Base-by-base conservation (phyloP, 129 eudicot species). In the Daucus carota region DNA sequence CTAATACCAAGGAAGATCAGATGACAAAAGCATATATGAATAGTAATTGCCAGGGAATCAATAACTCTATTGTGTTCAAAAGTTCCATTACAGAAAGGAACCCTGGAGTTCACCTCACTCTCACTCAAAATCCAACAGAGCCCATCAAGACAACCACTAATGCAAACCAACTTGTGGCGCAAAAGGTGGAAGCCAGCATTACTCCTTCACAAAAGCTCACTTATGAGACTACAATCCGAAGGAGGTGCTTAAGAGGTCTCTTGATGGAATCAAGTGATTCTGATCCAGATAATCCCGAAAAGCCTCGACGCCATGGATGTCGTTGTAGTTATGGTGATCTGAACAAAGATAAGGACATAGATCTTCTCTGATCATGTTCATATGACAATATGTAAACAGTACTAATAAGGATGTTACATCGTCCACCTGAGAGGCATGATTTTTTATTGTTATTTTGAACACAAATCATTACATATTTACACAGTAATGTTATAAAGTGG, bases 251-350 rank as follows among this genome's bases (percentile, higher is more conserved):
- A 15, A 75, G 89, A 86, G 97, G 96, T 16, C 83, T 88, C 32
- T 76, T 93, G 65, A 45, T 87, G 83, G 96, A 93, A 74, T 73
- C 96, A 12, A 88, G 93, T 80, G 91, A 88, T 50, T 78, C 85
- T 67, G 96, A 87, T 26, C 57, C 66, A 45, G 94, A 86, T 34
- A 84, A 85, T 77, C 78, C 79, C 4, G 86, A 75, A 16, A 84
- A 82, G 81, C 88, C 95, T 75, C 80, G 75, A 5, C 86, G 87
- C 14, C 98, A 94, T 91, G 98, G 98, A 47, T 94, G 96, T 34
- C 93, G 81, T 13, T 81, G 72, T 78, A 83, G 76, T 69, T 72
- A 79, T 62, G 80, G 74, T 31, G 86, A 81, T 32, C 80, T 77
- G 50, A 82, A 79, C 78, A 87, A 71, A 79, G 80, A 83, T 29